Conservation (phyloP, 805 yeast genomes). For the Wickerhamiella siamensis region DNA sequence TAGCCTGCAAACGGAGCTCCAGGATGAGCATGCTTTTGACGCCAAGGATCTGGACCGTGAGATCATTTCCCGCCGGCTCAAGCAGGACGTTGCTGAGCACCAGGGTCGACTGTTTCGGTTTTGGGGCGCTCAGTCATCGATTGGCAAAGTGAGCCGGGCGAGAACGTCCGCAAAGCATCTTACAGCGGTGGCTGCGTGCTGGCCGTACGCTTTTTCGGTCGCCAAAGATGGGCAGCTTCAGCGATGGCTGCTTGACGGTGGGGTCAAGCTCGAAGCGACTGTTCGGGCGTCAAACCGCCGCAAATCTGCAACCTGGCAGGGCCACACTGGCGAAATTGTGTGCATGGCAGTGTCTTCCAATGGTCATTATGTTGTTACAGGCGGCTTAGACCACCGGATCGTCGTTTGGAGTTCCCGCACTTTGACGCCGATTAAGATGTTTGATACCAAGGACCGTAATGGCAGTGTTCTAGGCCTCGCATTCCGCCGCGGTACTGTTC, state of each 20-base stretch:
- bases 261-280: constrained; percentile 54
- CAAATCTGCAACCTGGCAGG: constrained; percentile 34
- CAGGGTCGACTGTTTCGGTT: constrained; percentile 59
- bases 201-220: constrained; percentile 58
- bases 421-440: constrained; percentile 57
- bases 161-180: constrained; percentile 9
- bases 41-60: constrained; percentile 87
- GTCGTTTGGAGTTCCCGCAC: constrained; percentile 78
- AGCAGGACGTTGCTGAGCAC: constrained; percentile 77
- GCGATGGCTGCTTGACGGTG: constrained; percentile 54
- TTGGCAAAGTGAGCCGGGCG: constrained; percentile 12
- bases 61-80: constrained; percentile 63
- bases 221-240: constrained; percentile 69
- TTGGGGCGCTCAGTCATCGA: constrained; percentile 19
- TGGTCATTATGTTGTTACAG: constrained; percentile 81
- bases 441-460: constrained; percentile 58
- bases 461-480: constrained; percentile 59
- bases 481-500: constrained; percentile 71
- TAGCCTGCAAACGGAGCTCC: constrained; percentile 46
- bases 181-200: constrained; percentile 34
- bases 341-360: constrained; percentile 75
- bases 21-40: constrained; percentile 42
- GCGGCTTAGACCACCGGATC: constrained; percentile 70
- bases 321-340: constrained; percentile 64
- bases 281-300: constrained; percentile 22